A percentile compares a stretch with the other conserved stretches of the same genome.
Conservation (phyloP, 352 stramenopile genomes). For the Phytophthora pinifolia region DNA sequence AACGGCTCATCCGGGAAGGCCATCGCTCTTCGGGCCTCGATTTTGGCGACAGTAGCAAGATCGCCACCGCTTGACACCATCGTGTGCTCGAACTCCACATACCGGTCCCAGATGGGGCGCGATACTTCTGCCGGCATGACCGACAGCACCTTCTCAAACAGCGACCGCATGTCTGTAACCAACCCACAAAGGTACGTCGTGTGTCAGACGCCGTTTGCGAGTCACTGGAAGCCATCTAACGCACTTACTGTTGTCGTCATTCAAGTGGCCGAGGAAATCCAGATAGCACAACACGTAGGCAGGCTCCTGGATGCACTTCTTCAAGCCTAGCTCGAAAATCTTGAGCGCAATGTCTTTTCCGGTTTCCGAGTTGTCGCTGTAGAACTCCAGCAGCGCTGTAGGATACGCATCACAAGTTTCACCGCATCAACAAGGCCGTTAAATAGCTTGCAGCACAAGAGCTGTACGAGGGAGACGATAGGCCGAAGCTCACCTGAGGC, state of each 20-base stretch:
- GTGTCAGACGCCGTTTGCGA: slow-evolving; percentile 3
- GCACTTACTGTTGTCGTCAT: slow-evolving; percentile 88
- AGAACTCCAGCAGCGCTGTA: slow-evolving; percentile 82
- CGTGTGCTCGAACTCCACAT: slow-evolving; percentile 86
- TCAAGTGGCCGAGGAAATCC: slow-evolving; percentile 83
- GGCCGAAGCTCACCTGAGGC: slow-evolving; percentile 54
- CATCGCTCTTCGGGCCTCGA: slow-evolving; percentile 76
- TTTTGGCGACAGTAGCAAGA: slow-evolving; percentile 78
- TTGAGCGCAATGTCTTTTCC: slow-evolving; percentile 88
- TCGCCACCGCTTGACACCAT: slow-evolving; percentile 86
- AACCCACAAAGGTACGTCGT: background rate
- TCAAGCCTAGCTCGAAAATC: slow-evolving; percentile 88
- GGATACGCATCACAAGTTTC: slow-evolving; percentile 5
- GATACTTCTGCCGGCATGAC: slow-evolving; percentile 83
- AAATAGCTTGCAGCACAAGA: background rate
- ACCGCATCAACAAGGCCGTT: slow-evolving; percentile 7
- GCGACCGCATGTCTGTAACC: slow-evolving; percentile 78
- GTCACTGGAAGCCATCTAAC: background rate
- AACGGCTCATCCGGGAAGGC: slow-evolving; percentile 78
- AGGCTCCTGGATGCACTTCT: slow-evolving; percentile 88
- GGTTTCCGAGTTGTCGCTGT: slow-evolving; percentile 78
- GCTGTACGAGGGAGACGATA: background rate
- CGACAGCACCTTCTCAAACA: slow-evolving; percentile 88
- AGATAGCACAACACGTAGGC: slow-evolving; percentile 86
- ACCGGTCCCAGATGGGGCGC: slow-evolving; percentile 85